Conservation (phyloP, 257 asterid species). For the Nicotiana tabacum region DNA sequence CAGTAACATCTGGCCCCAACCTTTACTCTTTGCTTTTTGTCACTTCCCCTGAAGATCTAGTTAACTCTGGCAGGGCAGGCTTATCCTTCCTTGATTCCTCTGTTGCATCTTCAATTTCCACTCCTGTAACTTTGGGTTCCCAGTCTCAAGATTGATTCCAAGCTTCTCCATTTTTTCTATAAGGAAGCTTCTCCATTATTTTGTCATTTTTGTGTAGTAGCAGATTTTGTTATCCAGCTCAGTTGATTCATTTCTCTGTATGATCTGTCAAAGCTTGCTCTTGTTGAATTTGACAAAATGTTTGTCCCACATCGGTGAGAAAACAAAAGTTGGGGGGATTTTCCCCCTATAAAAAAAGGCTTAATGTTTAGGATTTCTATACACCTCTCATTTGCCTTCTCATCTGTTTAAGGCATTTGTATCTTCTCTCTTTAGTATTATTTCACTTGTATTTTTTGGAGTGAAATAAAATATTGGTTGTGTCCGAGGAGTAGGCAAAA, state of each 20-base stretch:
- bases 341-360: no score
- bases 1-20: neutral
- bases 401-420: no score
- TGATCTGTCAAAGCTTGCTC: neutral
- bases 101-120: neutral
- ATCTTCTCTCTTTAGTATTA: no score
- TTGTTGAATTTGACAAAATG: no score
- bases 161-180: neutral
- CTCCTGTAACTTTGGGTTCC: neutral
- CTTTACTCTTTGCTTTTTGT: neutral
- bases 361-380: no score
- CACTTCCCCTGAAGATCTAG: neutral
- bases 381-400: no score
- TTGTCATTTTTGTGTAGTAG: neutral
- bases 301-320: no score
- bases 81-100: neutral
- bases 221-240: neutral
- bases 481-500: no score
- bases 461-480: no score
- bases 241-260: neutral
- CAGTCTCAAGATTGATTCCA: neutral
- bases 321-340: no score
- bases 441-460: no score
- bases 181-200: neutral
- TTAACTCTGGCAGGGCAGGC: neutral